phyloP scores from a whole-genome alignment of 805 yeast genomes.

The Zygoascus tannicola region DNA sequence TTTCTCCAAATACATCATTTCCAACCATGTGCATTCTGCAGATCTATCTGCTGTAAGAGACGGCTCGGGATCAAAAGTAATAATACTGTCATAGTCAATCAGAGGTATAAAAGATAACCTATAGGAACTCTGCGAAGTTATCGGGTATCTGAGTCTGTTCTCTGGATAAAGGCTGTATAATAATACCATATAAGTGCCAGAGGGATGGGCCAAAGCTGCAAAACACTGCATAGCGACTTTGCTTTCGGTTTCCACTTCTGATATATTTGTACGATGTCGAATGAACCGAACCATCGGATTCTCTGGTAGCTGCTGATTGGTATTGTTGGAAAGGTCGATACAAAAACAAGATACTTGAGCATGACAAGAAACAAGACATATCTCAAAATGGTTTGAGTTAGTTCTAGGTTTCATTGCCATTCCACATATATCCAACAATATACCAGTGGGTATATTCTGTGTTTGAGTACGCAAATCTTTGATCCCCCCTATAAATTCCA shows the following conservation, averaged over 20 bases:
- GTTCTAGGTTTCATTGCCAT: neutral
- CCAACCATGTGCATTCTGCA: slow-evolving; percentile 14
- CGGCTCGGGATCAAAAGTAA: slow-evolving; percentile 3
- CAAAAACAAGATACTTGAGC: slow-evolving; percentile 8
- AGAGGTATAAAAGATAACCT: slow-evolving; percentile 15
- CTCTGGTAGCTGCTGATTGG: neutral
- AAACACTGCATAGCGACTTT: slow-evolving; percentile 12
- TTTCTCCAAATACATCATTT: slow-evolving; percentile 9
- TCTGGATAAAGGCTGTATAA: slow-evolving; percentile 13
- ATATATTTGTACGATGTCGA: neutral
- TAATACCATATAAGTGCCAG: slow-evolving; percentile 14
- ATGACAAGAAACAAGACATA: slow-evolving; percentile 9
- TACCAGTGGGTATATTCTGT: neutral
- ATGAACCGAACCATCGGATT: neutral
- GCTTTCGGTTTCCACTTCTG: neutral
- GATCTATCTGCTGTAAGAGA: slow-evolving; percentile 9
- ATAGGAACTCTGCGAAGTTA: slow-evolving; percentile 13
- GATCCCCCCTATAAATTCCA: neutral
- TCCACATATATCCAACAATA: slow-evolving; percentile 1
- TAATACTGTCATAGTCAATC: neutral
- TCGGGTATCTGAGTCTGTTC: slow-evolving; percentile 16
- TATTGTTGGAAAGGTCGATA: neutral
- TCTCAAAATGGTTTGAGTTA: neutral
- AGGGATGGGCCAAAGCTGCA: slow-evolving; percentile 14
- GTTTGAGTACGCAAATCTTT: neutral